These are phyloP conservation scores for Xylaria nigripes DNA, from an alignment of 495 filamentous ascomycete genomes.

Conservation along the genomic window DNA sequence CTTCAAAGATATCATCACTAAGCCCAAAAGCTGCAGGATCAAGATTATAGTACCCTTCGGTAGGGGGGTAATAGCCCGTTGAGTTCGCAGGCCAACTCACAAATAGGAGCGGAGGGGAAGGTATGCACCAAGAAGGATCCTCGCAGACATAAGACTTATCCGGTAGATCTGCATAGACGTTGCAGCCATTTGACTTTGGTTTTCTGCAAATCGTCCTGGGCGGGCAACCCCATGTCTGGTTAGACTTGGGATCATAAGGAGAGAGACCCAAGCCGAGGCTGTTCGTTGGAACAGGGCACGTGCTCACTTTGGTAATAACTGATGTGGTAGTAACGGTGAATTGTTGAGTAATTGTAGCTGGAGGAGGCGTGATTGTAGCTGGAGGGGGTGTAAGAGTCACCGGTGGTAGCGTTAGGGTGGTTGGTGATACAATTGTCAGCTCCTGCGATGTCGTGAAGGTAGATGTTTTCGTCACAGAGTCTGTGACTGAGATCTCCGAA, in stretches of 20 bases:
- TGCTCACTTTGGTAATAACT: slow-evolving; percentile 21
- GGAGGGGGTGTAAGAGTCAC: slow-evolving; percentile 25
- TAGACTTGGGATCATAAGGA: slow-evolving; percentile 17
- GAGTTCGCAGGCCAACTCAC: slow-evolving; percentile 36
- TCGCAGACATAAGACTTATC: slow-evolving; percentile 45
- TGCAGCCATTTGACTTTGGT: slow-evolving; percentile 42
- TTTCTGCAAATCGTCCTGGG: slow-evolving; percentile 54
- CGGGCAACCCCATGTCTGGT: slow-evolving; percentile 51
- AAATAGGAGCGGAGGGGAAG: slow-evolving; percentile 30
- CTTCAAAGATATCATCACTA: slow-evolving; percentile 51
- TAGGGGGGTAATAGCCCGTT: slow-evolving; percentile 44
- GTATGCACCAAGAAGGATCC: slow-evolving; percentile 44
- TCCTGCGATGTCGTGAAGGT: slow-evolving; percentile 25
- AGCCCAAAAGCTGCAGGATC: slow-evolving; percentile 54
- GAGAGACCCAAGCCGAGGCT: slow-evolving; percentile 1
- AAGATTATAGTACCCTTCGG: slow-evolving; percentile 56
- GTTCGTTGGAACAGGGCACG: slow-evolving; percentile 26
- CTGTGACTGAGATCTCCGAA: slow-evolving; percentile 22
- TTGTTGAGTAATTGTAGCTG: slow-evolving; percentile 12
- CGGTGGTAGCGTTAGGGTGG: slow-evolving; percentile 21
- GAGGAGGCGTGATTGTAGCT: slow-evolving; percentile 21
- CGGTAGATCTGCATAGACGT: slow-evolving; percentile 48
- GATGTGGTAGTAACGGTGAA: slow-evolving; percentile 18
- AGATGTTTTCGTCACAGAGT: slow-evolving; percentile 24
- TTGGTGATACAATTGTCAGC: slow-evolving; percentile 19